Evolutionary conservation across 345 rosid genomes (phyloP), one percentile per base, ranked within the genome.

Genomic region (Gossypium australe): DNA sequence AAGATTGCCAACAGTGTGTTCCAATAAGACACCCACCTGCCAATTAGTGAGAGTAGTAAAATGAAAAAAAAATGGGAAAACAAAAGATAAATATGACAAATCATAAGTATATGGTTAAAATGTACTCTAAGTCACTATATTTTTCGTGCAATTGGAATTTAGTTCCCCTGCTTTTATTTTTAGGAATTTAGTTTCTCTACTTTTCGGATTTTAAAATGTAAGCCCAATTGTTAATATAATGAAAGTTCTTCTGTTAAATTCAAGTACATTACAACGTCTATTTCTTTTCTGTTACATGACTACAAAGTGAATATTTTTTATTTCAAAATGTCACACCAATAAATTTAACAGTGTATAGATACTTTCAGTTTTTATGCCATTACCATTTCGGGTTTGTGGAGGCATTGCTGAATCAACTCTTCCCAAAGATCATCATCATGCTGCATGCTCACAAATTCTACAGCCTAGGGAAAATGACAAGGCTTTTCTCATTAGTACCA

Each of bases 361-460:
- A 34, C 41, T 34, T 34, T 34, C 1, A 34, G 41, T 34, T 45
- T 38, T 51, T 2, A 11, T 71, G 61, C 70, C 67, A 53, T 47
- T 71, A 94, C 99, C 99, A 93, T 95, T 87, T 95, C 98, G 60
- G 99, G 97, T 84, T 90, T 93, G 88, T 93, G 77, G 70, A 95
- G 83, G 81, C 99, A 95, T 79, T 93, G 98, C 82, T 86, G 89
- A 80, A 95, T 90, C 83, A 95, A 80, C 80, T 95, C 99, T 88
- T 95, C 98, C 99, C 99, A 95, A 64, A 95, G 94, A 29, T 93
- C 98, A 82, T 95, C 99, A 77, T 95, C 97, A 71, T 95, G 98
- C 85, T 95, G 99, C 93, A 87, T 79, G 44, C 84, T 89, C 38
- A 95, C 99, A 81, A 95, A 95, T 82, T 95, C 99, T 73, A 95